Conservation (phyloP, 306 rosid genomes). For the Gastrolobium bilobum region DNA sequence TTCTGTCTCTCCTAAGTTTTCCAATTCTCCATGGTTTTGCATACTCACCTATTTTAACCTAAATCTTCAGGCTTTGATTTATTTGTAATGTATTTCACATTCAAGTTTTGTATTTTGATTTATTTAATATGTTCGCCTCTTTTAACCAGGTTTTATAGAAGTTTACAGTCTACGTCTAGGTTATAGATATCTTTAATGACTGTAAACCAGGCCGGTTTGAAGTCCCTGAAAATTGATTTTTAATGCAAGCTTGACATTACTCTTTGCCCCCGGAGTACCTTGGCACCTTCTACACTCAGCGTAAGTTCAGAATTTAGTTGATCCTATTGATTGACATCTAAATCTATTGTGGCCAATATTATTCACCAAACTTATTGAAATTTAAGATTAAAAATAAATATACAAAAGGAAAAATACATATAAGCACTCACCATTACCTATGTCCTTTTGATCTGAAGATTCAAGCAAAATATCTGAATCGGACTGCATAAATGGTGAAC, state of each 20-base stretch:
- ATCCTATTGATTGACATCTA: slow-evolving; percentile 10
- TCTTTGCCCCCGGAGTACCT: not conserved
- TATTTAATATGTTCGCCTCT: slow-evolving; percentile 1
- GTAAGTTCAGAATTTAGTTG: slow-evolving; percentile 5
- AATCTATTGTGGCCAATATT: slow-evolving; percentile 17
- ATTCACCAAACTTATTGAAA: slow-evolving; percentile 8
- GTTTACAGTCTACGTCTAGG: not conserved
- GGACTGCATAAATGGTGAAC: slow-evolving; percentile 86
- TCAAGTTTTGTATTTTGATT: not conserved
- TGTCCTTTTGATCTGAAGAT: slow-evolving; percentile 81
- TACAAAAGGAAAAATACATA: not conserved
- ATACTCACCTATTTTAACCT: not conserved
- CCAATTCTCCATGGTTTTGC: not conserved
- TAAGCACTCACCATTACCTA: slow-evolving; percentile 60
- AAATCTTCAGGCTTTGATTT: not conserved
- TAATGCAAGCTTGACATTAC: not conserved
- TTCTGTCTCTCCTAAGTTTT: not conserved
- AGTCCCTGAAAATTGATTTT: not conserved
- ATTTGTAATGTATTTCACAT: slow-evolving; percentile 28
- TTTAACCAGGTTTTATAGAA: slow-evolving; percentile 1
- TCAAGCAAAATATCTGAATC: slow-evolving; percentile 86
- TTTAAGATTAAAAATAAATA: not conserved
- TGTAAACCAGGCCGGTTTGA: not conserved
- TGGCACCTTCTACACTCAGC: not conserved
- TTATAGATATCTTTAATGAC: not conserved